These are phyloP conservation scores for Macrolepiota albuminosa DNA, from an alignment of 768 basidiomycete genomes.

Conservation along the genomic window DNA sequence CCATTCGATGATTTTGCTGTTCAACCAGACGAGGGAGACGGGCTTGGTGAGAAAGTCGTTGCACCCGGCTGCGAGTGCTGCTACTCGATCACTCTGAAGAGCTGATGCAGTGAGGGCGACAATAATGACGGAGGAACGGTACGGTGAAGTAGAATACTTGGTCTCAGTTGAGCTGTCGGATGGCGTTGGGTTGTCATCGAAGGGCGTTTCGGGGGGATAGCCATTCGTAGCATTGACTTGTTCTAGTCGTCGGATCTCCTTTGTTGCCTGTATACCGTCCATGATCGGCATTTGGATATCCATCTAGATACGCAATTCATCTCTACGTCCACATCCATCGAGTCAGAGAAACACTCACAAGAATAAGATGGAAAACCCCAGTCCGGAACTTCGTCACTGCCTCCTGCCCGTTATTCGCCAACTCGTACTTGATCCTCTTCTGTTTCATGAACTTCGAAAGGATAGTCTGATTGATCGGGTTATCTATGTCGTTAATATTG, in stretches of 20 bases:
- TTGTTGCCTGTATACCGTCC: conserved; percentile 97
- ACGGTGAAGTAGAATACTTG: conserved; percentile 54
- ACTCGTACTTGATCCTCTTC: conserved; percentile 92
- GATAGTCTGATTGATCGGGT: conserved; percentile 97
- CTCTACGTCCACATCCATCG: not conserved
- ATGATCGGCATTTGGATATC: conserved; percentile 99
- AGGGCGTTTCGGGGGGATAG: conserved; percentile 59
- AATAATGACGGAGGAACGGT: conserved; percentile 94
- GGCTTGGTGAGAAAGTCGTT: conserved; percentile 99
- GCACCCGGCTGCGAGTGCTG: conserved; percentile 96
- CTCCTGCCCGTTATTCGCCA: conserved; percentile 92
- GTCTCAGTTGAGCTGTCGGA: conserved; percentile 50
- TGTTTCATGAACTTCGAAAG: conserved; percentile 95
- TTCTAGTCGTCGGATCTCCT: conserved; percentile 88
- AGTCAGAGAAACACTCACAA: conserved; percentile 52
- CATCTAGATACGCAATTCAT: conserved; percentile 59
- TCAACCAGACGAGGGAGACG: conserved; percentile 90
- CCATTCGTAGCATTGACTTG: conserved; percentile 59
- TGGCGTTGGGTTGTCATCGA: conserved; percentile 46
- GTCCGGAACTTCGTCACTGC: conserved; percentile 94
- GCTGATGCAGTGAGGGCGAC: conserved; percentile 98
- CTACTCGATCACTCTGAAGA: conserved; percentile 91
- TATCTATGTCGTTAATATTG: conserved; percentile 72
- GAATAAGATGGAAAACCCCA: conserved; percentile 90
- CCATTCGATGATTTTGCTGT: conserved; percentile 99